Evolutionary conservation across 495 filamentous ascomycete genomes (phyloP).

Genomic region (Physcia stellaris): DNA sequence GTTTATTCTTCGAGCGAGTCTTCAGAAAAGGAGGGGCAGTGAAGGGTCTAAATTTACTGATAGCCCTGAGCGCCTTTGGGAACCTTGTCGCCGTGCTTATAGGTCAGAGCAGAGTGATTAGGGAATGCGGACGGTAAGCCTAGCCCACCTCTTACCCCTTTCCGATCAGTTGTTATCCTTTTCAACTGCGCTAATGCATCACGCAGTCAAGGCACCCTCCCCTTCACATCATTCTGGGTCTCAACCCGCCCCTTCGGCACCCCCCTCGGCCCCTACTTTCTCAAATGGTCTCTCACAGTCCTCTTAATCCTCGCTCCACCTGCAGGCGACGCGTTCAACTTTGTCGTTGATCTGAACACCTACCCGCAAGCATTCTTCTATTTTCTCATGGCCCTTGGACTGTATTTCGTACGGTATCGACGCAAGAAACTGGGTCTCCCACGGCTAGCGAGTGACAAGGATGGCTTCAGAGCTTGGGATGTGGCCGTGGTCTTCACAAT

Average conservation of each 20-base stretch:
- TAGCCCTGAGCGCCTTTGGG: constrained; percentile 48
- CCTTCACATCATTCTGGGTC: constrained; percentile 49
- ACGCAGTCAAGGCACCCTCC: constrained; percentile 48
- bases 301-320: constrained; percentile 55
- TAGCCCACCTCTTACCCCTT: constrained; percentile 43
- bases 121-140: too few relatives aligned
- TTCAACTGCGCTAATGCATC: constrained; percentile 27
- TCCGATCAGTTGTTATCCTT: constrained; percentile 44
- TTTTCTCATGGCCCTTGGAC: constrained; percentile 36
- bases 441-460: too few relatives aligned
- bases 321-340: constrained; percentile 56
- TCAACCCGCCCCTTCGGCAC: constrained; percentile 51
- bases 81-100: too few relatives aligned
- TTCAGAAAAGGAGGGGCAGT: constrained; percentile 39
- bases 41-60: constrained; percentile 44
- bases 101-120: too few relatives aligned
- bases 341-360: constrained; percentile 32
- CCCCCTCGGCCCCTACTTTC: constrained; percentile 41
- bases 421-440: constrained; percentile 32
- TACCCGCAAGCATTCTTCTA: constrained; percentile 42
- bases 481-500: constrained; percentile 39
- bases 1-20: constrained; percentile 45
- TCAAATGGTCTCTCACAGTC: constrained; percentile 45
- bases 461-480: constrained; percentile 42
- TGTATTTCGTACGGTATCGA: constrained; percentile 38